Percentiles rank a stretch among this genome's conserved stretches.
Evolutionary conservation across 2,329 filamentous ascomycete species (phyloP).

Genomic region (Cadophora luteo-olivacea): DNA sequence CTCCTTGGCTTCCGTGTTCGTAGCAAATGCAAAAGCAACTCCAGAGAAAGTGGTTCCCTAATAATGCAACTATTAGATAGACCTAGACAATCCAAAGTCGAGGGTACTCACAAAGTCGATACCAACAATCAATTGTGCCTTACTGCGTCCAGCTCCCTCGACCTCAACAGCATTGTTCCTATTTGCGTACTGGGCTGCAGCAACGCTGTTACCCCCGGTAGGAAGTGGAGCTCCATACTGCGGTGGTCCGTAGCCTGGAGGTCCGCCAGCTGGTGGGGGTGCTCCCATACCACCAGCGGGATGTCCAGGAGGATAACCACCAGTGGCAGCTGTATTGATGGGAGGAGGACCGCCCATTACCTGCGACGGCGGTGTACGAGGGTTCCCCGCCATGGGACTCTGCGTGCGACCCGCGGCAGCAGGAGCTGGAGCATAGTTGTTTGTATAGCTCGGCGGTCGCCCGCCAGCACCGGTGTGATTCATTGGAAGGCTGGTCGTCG

Average conservation of each 20-base stretch:
- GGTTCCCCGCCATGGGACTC: constrained; percentile 43
- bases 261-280: constrained; percentile 40
- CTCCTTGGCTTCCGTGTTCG: constrained; percentile 96
- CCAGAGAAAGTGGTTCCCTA: constrained; percentile 98
- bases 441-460: constrained; percentile 68
- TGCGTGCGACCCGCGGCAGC: constrained; percentile 58
- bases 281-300: constrained; percentile 47
- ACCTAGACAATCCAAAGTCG: constrained; percentile 27
- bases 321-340: constrained; percentile 68
- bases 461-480: constrained; percentile 66
- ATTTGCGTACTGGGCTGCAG: constrained; percentile 42
- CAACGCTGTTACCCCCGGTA: constrained; percentile 35
- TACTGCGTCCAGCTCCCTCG: constrained; percentile 86
- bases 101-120: constrained; percentile 86
- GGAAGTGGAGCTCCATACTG: constrained; percentile 41
- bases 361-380: constrained; percentile 45
- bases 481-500: constrained; percentile 62
- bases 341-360: constrained; percentile 65
- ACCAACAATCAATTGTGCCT: constrained; percentile 96
- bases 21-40: constrained; percentile 91
- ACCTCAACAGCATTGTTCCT: constrained; percentile 69
- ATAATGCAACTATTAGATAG: constrained; percentile 26
- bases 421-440: constrained; percentile 59
- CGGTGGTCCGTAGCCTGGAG: constrained; percentile 43
- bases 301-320: constrained; percentile 63